A percentile compares a stretch with the other conserved stretches of the same genome.
These are phyloP conservation scores for Corylus avellana DNA, from an alignment of 306 rosid genomes.

Conservation along the genomic window DNA sequence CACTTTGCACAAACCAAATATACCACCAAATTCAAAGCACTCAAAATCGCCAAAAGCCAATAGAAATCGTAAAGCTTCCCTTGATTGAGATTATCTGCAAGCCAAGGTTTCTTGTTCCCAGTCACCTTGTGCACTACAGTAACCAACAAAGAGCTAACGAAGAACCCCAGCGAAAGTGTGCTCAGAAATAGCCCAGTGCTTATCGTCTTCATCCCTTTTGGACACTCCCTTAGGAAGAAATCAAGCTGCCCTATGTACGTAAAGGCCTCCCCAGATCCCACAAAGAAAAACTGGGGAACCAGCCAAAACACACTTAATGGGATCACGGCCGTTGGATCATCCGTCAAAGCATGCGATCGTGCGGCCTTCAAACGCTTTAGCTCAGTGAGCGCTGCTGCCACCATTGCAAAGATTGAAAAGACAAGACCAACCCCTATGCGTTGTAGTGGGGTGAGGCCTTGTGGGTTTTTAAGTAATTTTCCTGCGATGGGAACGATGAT, in stretches of 20 bases:
- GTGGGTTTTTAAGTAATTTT: conserved; percentile 49
- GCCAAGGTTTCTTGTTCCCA: conserved; percentile 60
- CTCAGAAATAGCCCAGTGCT: conserved; percentile 90
- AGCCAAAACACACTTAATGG: conserved; percentile 76
- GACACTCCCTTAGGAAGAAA: conserved; percentile 80
- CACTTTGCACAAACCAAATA: conserved; percentile 70
- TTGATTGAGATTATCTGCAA: conserved; percentile 66
- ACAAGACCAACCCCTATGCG: conserved; percentile 68
- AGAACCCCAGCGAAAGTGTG: conserved; percentile 76
- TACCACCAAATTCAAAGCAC: conserved; percentile 63
- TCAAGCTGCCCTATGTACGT: conserved; percentile 81
- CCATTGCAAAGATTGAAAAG: conserved; percentile 58
- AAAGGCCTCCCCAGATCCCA: conserved; percentile 86
- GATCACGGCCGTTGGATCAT: conserved; percentile 34
- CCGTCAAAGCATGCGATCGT: conserved; percentile 29
- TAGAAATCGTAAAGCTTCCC: conserved; percentile 86
- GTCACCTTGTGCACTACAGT: conserved; percentile 65
- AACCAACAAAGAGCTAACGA: conserved; percentile 72
- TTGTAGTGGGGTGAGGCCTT: conserved; percentile 64
- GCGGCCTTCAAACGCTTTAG: conserved; percentile 53
- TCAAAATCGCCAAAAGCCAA: conserved; percentile 72
- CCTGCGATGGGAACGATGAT: conserved; percentile 46
- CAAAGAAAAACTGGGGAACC: conserved; percentile 75
- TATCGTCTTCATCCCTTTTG: conserved; percentile 90
- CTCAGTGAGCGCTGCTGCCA: conserved; percentile 56